These are phyloP conservation scores for Phlegmacium glaucopus DNA, from an alignment of 768 basidiomycete species.

Conservation along the genomic window DNA sequence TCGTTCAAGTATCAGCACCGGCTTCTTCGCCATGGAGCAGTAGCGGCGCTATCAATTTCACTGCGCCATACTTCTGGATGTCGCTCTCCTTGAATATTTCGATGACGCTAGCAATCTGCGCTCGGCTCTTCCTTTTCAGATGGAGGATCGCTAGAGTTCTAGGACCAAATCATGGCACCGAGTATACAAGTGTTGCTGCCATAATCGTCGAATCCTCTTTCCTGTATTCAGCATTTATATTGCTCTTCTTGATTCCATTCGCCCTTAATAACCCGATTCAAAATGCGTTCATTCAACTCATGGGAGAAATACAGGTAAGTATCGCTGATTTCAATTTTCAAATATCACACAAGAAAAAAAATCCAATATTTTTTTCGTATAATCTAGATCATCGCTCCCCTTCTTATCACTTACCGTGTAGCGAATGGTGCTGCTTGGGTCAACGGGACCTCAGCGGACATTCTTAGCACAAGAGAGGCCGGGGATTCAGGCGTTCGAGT, in stretches of 20 bases:
- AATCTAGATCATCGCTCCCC: slow-evolving; percentile 3
- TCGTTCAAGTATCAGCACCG: slow-evolving; percentile 9
- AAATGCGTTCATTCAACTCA: slow-evolving; percentile 1
- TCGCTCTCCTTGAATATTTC: slow-evolving; percentile 39
- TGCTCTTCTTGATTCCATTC: slow-evolving; percentile 37
- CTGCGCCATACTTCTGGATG: slow-evolving; percentile 35
- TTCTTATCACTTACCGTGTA: slow-evolving; percentile 6
- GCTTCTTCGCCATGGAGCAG: slow-evolving; percentile 18
- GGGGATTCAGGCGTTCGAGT: too few species aligned
- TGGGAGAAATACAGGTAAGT: slow-evolving; percentile 3
- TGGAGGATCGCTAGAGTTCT: slow-evolving; percentile 24
- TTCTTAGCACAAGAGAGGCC: background rate
- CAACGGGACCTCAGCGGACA: background rate
- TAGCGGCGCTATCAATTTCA: slow-evolving; percentile 27
- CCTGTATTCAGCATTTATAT: slow-evolving; percentile 34
- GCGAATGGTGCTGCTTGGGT: slow-evolving; percentile 4
- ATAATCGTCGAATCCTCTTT: slow-evolving; percentile 41
- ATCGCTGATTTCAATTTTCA: too few species aligned
- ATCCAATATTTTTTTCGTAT: too few species aligned
- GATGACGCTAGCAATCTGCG: slow-evolving; percentile 31
- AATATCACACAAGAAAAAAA: background rate
- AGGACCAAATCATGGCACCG: slow-evolving; percentile 26
- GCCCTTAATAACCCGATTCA: slow-evolving; percentile 30
- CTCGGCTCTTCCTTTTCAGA: slow-evolving; percentile 29
- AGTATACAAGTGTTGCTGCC: slow-evolving; percentile 31